Percentiles rank a stretch among this genome's conserved stretches.
These are phyloP conservation scores for Tardiomyces digboiensis DNA, from an alignment of 1,139 yeast genomes.

Conservation along the genomic window DNA sequence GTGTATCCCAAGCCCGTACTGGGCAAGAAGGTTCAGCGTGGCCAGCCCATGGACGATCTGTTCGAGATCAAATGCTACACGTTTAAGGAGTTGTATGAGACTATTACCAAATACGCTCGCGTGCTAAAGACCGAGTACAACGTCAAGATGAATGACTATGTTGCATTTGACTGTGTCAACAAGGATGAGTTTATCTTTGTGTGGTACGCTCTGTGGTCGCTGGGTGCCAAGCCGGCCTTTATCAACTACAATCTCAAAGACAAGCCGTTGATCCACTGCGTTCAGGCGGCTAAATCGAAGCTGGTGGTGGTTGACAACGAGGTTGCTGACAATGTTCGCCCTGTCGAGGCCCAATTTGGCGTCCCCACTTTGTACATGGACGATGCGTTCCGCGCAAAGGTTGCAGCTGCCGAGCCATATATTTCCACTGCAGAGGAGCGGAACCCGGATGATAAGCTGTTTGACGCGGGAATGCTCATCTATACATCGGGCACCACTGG, in stretches of 20 bases:
- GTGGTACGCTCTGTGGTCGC: slow-evolving; percentile 86
- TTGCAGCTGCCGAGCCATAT: slow-evolving; percentile 33
- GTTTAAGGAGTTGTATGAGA: slow-evolving; percentile 56
- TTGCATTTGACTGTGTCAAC: slow-evolving; percentile 73
- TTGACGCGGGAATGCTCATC: slow-evolving; percentile 59
- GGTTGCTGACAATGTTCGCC: slow-evolving; percentile 45
- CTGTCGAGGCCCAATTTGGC: slow-evolving; percentile 41
- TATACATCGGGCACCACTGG: slow-evolving; percentile 97
- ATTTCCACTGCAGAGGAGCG: slow-evolving; percentile 30
- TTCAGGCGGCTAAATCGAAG: slow-evolving; percentile 54
- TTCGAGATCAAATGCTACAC: slow-evolving; percentile 58
- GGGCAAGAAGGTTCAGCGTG: slow-evolving; percentile 1
- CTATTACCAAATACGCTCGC: slow-evolving; percentile 55
- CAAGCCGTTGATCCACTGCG: slow-evolving; percentile 69
- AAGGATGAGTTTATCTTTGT: slow-evolving; percentile 71
- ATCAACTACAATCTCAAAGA: slow-evolving; percentile 74
- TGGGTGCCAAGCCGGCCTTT: slow-evolving; percentile 87
- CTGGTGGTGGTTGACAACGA: slow-evolving; percentile 72
- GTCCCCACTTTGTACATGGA: slow-evolving; percentile 45
- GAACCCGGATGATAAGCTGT: slow-evolving; percentile 15
- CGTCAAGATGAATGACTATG: slow-evolving; percentile 55
- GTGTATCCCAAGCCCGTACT: slow-evolving; percentile 49
- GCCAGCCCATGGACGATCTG: slow-evolving; percentile 33
- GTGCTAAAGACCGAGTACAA: slow-evolving; percentile 56
- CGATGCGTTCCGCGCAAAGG: slow-evolving; percentile 32